A percentile compares a stretch with the other conserved stretches of the same genome.
These are phyloP conservation scores for Teunomyces atbi DNA, from an alignment of 805 yeast genomes.

Conservation along the genomic window DNA sequence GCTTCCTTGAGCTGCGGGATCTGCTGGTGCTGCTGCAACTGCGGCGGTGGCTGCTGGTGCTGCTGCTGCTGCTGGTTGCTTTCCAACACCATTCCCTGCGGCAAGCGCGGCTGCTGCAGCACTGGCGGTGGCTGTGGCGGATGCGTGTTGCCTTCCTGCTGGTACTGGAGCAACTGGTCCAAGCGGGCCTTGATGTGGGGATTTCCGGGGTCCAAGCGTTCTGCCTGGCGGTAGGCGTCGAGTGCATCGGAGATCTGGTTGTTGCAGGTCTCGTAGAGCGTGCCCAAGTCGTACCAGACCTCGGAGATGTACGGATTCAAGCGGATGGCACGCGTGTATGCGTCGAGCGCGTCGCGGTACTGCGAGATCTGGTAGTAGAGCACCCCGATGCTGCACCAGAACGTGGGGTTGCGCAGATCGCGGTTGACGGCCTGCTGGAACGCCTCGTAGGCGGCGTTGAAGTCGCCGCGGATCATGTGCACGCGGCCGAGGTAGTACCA, in stretches of 20 bases:
- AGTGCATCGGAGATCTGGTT: constrained; percentile 93
- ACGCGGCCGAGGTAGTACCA: constrained; percentile 98
- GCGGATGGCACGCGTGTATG: constrained; percentile 94
- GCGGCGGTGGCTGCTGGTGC: constrained; percentile 15
- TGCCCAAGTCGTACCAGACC: constrained; percentile 98
- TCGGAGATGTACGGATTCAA: constrained; percentile 94
- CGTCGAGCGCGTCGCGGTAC: constrained; percentile 95
- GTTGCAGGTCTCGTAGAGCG: constrained; percentile 94
- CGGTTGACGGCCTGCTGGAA: constrained; percentile 98
- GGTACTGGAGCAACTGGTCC: constrained; percentile 75
- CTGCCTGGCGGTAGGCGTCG: constrained; percentile 96
- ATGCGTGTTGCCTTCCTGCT: constrained; percentile 64
- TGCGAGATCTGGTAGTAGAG: constrained; percentile 94
- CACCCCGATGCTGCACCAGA: constrained; percentile 97
- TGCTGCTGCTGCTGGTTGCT: constrained; percentile 31
- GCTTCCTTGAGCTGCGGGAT: constrained; percentile 9
- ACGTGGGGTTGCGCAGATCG: constrained; percentile 95
- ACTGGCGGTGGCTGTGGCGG: constrained; percentile 69
- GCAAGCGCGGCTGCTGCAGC: constrained; percentile 59
- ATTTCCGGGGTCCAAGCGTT: constrained; percentile 89
- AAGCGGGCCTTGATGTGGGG: constrained; percentile 92
- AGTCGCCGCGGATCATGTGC: constrained; percentile 94
- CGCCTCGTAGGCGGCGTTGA: constrained; percentile 94
- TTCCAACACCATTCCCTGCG: constrained; percentile 63
- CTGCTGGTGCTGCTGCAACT: constrained; percentile 13